Base-by-base conservation (phyloP, 805 yeast species). In the Zygosaccharomyces kombuchaensis region DNA sequence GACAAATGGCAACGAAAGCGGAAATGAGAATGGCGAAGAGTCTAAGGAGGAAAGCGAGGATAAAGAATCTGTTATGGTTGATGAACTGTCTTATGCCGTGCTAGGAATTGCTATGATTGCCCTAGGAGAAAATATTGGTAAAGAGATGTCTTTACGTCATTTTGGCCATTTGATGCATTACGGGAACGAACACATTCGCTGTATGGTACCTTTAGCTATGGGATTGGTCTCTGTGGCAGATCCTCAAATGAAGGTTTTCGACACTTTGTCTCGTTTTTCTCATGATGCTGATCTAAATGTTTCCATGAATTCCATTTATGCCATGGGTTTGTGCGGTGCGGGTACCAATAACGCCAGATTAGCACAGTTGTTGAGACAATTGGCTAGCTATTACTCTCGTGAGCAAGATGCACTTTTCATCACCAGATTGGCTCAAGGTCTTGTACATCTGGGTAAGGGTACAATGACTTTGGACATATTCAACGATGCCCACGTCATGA, bases 291-390 rank as follows among this genome's bases (percentile, higher is more conserved):
- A 93, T 66, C 71, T 87, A 56, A 95, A 87, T 61, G 96, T 93
- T 45, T 96, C 98, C 6, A 83, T 84, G 65, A 93, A 90, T 63
- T 89, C 99, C 16, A 89, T 93, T 53, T 91, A 87, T 60, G 82
- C 96, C 36, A 90, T 93, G 98, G 99, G 99, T 45, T 71, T 93
- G 52, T 95, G 91, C 57, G 99, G 99, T 64, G 93, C 98, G 16
- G 99, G 99, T 69, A 93, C 99, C 23, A 91, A 93, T 69, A 93
- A 93, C 65, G 99, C 99, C 6, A 84, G 99, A 71, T 75, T 93
- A 53, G 98, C 98, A 3, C 99, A 93, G 71, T 75, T 93, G 53
- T 76, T 93, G 61, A 81, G 99, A 67, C 98, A 93, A 68, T 76
- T 93, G 57, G 98, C 99, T 1, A 81, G 87, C 44, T 93, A 93